A percentile compares a stretch with the other conserved stretches of the same genome.
Conservation (phyloP, 768 basidiomycete genomes). For the Lyophyllum shimeji region DNA sequence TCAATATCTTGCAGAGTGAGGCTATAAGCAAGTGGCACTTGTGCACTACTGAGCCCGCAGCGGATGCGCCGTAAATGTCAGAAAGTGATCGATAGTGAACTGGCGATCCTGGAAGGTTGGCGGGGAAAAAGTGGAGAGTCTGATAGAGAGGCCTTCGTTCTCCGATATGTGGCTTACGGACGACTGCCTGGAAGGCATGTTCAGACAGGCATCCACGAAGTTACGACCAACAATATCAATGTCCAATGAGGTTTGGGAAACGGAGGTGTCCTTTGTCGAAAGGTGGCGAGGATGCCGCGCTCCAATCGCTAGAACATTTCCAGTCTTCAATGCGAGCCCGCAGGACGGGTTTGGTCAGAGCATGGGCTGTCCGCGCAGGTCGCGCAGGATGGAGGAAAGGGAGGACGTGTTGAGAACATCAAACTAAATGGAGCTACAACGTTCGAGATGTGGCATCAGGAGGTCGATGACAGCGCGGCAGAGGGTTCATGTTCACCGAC, state of each 20-base stretch:
- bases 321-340: background rate
- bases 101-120: too few species aligned
- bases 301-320: background rate
- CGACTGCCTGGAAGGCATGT: background rate
- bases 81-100: too few species aligned
- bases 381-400: background rate
- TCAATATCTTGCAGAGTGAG: background rate
- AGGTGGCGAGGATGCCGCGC: background rate
- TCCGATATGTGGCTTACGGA: too few species aligned
- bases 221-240: background rate
- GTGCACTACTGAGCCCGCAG: background rate
- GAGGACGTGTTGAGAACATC: background rate
- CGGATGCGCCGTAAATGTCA: too few species aligned
- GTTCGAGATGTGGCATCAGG: background rate
- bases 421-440: background rate
- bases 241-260: background rate
- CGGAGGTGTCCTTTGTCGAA: background rate
- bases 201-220: background rate
- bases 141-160: too few species aligned
- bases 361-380: background rate
- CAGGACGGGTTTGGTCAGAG: background rate
- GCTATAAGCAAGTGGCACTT: background rate
- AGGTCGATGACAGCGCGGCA: background rate
- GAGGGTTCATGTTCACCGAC: constrained; percentile 6
- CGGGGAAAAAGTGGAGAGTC: too few species aligned